phyloP scores from a whole-genome alignment of 2,329 filamentous ascomycete species.

The Botryosphaeria dothidea region DNA sequence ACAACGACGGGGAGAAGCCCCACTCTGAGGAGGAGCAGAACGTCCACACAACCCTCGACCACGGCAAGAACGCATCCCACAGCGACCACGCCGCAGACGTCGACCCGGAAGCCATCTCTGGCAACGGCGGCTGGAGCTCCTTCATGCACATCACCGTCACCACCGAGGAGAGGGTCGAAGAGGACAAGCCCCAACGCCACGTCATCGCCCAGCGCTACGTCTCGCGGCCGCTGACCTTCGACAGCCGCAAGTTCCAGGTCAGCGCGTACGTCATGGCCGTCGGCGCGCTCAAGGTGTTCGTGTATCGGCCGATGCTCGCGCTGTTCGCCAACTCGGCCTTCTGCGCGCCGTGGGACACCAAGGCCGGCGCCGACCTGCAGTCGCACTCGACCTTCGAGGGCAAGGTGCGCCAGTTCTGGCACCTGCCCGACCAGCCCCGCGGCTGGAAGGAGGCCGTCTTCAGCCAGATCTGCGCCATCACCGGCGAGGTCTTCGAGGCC shows the following conservation, averaged over 20 bases:
- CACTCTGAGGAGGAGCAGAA: background rate
- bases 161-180: constrained; percentile 45
- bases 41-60: background rate
- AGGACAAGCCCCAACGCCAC: constrained; percentile 75
- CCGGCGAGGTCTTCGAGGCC: constrained; percentile 79
- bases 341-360: constrained; percentile 56
- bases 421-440: constrained; percentile 50
- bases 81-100: constrained; percentile 47
- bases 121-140: constrained; percentile 26
- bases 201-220: constrained; percentile 97
- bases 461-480: constrained; percentile 70
- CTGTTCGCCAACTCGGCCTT: constrained; percentile 83
- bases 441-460: constrained; percentile 64
- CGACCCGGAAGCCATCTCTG: constrained; percentile 39
- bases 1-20: constrained; percentile 65
- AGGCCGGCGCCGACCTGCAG: constrained; percentile 29
- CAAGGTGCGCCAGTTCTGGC: constrained; percentile 75
- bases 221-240: constrained; percentile 78
- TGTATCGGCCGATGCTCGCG: constrained; percentile 89
- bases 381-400: constrained; percentile 48
- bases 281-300: constrained; percentile 76
- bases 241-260: constrained; percentile 87
- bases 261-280: constrained; percentile 84
- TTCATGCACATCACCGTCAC: constrained; percentile 33
- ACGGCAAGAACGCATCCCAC: background rate